Conservation (phyloP, 176 grass and related monocot genomes). For the Stipa capillata region DNA sequence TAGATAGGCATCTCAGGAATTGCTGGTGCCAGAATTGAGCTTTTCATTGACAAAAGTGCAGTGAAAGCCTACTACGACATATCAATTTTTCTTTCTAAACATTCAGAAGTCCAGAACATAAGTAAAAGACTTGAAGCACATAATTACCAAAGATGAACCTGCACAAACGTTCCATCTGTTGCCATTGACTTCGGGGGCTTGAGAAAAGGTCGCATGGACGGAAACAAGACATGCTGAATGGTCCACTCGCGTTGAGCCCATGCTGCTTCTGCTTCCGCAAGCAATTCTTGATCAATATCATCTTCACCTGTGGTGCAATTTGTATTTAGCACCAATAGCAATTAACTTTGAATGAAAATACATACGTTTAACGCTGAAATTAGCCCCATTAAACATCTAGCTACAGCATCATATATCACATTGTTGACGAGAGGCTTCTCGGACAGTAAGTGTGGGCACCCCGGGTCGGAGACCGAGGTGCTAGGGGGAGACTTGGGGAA, state of each 20-base stretch:
- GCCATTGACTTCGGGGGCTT: conserved; percentile 89
- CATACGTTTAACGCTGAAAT: neutral
- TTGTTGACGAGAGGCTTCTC: no score
- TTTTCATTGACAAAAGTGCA: neutral
- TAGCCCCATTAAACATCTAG: neutral
- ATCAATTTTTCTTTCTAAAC: neutral
- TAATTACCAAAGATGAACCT: conserved; percentile 34
- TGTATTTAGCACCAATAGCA: neutral
- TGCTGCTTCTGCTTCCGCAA: conserved; percentile 78
- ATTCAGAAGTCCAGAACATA: neutral
- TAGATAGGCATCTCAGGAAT: neutral
- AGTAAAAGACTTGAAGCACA: neutral
- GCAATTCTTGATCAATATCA: conserved; percentile 56
- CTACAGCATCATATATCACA: neutral
- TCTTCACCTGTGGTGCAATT: conserved; percentile 30
- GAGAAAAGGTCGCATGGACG: conserved; percentile 85
- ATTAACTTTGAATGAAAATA: neutral
- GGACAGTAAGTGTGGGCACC: no score
- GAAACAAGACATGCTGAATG: conserved; percentile 94
- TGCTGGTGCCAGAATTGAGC: neutral
- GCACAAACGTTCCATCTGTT: conserved; percentile 82
- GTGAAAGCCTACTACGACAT: neutral
- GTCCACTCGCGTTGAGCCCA: conserved; percentile 95
- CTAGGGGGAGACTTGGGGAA: no score
- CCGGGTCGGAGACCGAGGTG: no score